Percentiles rank a stretch among this genome's conserved stretches.
Evolutionary conservation across 208 protist genomes (phyloP).

Genomic region (Crithidia brevicula): DNA sequence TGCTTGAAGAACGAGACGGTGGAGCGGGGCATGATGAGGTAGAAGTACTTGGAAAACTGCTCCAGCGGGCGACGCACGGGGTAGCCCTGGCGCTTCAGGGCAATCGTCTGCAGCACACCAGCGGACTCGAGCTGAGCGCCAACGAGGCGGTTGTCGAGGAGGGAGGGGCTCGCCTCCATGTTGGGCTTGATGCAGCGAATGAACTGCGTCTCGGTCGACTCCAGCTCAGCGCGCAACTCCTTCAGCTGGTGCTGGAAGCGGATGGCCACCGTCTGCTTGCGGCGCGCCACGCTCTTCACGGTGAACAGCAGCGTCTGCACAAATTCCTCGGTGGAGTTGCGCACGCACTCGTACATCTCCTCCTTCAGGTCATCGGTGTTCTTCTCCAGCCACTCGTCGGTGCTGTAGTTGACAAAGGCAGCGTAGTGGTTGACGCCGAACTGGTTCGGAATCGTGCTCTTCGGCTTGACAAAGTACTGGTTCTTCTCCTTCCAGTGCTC

Average conservation of each 20-base stretch:
- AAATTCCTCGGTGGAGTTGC: conserved; percentile 55
- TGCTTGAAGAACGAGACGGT: conserved; percentile 47
- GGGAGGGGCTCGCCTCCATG: conserved; percentile 57
- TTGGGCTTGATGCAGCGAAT: conserved; percentile 96
- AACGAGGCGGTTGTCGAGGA: conserved; percentile 79
- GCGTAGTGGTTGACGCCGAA: conserved; percentile 95
- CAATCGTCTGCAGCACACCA: conserved; percentile 92
- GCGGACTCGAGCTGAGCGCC: conserved; percentile 90
- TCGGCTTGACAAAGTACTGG: conserved; percentile 81
- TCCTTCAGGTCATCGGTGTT: conserved; percentile 92
- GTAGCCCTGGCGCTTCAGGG: conserved; percentile 91
- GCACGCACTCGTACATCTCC: conserved; percentile 69
- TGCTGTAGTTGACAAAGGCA: conserved; percentile 86
- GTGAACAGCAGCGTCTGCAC: conserved; percentile 65
- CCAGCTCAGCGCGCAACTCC: conserved; percentile 72
- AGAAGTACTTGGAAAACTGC: conserved; percentile 84
- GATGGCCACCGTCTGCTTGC: conserved; percentile 84
- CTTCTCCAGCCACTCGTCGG: conserved; percentile 91
- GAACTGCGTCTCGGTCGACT: conserved; percentile 93
- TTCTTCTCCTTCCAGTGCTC: conserved; percentile 56
- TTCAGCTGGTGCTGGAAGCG: conserved; percentile 84
- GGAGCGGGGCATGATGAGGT: conserved; percentile 64
- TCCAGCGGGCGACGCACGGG: conserved; percentile 79
- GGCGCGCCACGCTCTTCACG: conserved; percentile 36
- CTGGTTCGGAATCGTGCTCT: conserved; percentile 83